Evolutionary conservation across 768 basidiomycete species (phyloP).

Genomic region (Suillus placidus): DNA sequence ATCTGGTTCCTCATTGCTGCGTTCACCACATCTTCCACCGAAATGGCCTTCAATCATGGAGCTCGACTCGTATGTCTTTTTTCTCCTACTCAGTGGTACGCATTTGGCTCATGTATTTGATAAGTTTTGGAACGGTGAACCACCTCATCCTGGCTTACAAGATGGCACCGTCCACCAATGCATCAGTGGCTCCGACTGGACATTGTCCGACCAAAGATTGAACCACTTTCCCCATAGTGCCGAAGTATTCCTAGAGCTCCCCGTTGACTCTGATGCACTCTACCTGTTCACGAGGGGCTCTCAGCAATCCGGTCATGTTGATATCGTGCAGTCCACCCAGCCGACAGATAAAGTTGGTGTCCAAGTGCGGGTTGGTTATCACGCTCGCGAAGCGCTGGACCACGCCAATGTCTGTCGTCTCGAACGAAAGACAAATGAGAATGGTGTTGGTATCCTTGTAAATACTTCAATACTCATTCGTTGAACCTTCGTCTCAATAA

Average conservation of each 20-base stretch:
- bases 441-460: conserved; percentile 40
- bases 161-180: conserved; percentile 19
- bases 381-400: conserved; percentile 19
- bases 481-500: background rate
- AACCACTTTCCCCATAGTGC: conserved; percentile 31
- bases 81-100: background rate
- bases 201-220: conserved; percentile 1
- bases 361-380: conserved; percentile 29
- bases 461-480: conserved; percentile 10
- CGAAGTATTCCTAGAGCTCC: conserved; percentile 31
- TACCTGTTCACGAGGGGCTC: conserved; percentile 34
- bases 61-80: background rate
- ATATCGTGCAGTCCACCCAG: conserved; percentile 33
- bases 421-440: conserved; percentile 24
- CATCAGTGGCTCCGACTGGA: conserved; percentile 24
- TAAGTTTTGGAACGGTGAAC: background rate
- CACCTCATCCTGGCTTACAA: background rate
- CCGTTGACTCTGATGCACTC: conserved; percentile 32
- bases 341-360: conserved; percentile 33
- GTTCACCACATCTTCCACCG: conserved; percentile 2
- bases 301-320: conserved; percentile 29
- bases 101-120: background rate
- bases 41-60: conserved; percentile 2
- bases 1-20: conserved; percentile 23
- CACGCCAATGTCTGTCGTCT: conserved; percentile 33